phyloP scores from a whole-genome alignment of 169 alveolate genomes.

The Amoebophrya sp. region DNA sequence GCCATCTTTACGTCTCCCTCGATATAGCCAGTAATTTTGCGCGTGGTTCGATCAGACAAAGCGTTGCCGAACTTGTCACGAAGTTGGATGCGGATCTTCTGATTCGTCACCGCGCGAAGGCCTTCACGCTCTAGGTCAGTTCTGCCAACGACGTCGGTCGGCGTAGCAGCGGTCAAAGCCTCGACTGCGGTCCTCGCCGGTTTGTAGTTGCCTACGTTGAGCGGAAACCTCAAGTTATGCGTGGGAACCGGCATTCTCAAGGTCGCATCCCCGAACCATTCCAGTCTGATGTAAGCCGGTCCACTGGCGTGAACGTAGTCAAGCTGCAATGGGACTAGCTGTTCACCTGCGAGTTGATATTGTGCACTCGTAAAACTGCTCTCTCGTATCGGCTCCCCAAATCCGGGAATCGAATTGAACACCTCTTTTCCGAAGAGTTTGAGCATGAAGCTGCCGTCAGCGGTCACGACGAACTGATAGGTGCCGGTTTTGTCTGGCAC shows the following conservation, averaged over 20 bases:
- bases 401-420: neutral
- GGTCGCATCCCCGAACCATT: neutral
- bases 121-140: neutral
- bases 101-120: neutral
- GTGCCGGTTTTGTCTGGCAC: constrained; percentile 16
- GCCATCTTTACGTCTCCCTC: neutral
- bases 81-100: neutral
- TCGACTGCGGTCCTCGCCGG: neutral
- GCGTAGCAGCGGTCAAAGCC: neutral
- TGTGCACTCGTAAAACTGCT: neutral
- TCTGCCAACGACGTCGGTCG: neutral
- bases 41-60: neutral
- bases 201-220: neutral
- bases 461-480: neutral
- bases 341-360: constrained; percentile 1
- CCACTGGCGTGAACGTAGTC: neutral
- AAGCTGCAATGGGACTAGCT: neutral
- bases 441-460: neutral
- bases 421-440: neutral
- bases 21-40: neutral
- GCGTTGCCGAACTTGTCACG: constrained; percentile 13
- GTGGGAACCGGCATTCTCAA: neutral
- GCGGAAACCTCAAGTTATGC: constrained; percentile 3
- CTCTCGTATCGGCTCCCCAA: neutral
- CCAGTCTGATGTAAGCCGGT: neutral